phyloP scores from a whole-genome alignment of 805 yeast genomes.

The Wickerhamomyces canadensis region DNA sequence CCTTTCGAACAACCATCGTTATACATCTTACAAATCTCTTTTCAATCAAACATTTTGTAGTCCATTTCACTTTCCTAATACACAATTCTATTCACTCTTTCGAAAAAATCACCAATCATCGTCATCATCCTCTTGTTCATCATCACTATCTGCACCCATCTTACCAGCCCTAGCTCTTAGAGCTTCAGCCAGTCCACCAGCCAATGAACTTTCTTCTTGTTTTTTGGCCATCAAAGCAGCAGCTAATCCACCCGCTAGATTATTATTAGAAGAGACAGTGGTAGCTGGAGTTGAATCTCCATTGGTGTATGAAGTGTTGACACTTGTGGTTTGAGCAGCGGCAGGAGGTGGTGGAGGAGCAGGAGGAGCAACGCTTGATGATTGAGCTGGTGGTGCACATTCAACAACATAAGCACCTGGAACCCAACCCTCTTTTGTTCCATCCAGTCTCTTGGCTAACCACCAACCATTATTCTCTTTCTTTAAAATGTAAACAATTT shows the following conservation, averaged over 20 bases:
- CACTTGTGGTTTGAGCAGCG: slow-evolving; percentile 32
- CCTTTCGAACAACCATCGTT: too few species aligned
- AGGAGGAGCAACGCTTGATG: too few species aligned
- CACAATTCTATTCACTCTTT: too few species aligned
- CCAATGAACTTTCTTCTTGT: slow-evolving; percentile 54
- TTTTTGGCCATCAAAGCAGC: slow-evolving; percentile 62
- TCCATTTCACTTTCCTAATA: too few species aligned
- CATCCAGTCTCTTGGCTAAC: slow-evolving; percentile 72
- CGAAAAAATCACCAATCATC: slow-evolving; percentile 93
- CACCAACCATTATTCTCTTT: slow-evolving; percentile 93
- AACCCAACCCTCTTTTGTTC: slow-evolving; percentile 89
- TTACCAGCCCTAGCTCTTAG: slow-evolving; percentile 72
- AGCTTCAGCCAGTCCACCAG: slow-evolving; percentile 88
- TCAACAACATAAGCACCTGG: slow-evolving; percentile 86
- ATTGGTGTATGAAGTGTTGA: slow-evolving; percentile 5
- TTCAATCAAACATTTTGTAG: too few species aligned
- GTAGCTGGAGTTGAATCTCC: slow-evolving; percentile 14
- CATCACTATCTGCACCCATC: slow-evolving; percentile 55
- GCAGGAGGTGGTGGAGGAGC: slow-evolving; percentile 36
- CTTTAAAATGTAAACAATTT: slow-evolving; percentile 63
- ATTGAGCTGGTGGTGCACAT: slow-evolving; percentile 47
- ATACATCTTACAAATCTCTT: too few species aligned
- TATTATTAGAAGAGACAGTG: slow-evolving; percentile 18
- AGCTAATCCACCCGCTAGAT: slow-evolving; percentile 53
- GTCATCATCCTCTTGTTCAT: slow-evolving; percentile 63